Conservation (phyloP, 768 basidiomycete species). For the Mycena galericulata region DNA sequence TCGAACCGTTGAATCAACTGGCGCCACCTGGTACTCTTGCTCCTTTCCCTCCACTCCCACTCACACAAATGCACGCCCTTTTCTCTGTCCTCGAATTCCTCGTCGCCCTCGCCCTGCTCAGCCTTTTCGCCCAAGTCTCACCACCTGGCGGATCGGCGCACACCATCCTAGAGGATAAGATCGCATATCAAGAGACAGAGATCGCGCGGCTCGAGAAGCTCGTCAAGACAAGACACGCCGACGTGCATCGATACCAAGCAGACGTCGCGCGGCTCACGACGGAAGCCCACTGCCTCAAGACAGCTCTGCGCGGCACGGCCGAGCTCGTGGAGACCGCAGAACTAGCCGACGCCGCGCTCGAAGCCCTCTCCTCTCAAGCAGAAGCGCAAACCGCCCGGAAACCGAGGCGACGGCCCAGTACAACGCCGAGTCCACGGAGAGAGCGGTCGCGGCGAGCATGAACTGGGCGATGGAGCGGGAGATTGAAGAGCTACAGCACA, state of each 20-base stretch:
- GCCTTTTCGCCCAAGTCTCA: neutral
- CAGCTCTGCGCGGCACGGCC: neutral
- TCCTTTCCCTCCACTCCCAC: neutral
- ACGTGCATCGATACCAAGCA: neutral
- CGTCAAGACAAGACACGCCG: neutral
- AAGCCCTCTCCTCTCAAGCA: neutral
- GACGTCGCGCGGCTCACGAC: neutral
- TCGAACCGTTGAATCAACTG: too few relatives aligned
- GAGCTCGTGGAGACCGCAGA: neutral
- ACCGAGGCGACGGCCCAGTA: neutral
- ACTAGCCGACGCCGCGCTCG: neutral
- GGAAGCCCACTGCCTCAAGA: neutral
- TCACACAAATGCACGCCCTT: neutral
- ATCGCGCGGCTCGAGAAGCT: neutral
- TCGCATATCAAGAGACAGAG: neutral
- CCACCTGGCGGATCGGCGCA: neutral
- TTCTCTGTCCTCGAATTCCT: neutral
- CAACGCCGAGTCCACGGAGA: neutral
- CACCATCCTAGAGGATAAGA: neutral
- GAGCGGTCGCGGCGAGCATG: neutral
- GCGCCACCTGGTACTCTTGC: neutral
- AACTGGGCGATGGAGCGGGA: slow-evolving; percentile 11
- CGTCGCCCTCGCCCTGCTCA: neutral
- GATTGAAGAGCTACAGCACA: slow-evolving; percentile 9
- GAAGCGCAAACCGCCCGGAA: neutral